Evolutionary conservation across 805 yeast species (phyloP).

Genomic region (Scheffersomyces coipomensis): DNA sequence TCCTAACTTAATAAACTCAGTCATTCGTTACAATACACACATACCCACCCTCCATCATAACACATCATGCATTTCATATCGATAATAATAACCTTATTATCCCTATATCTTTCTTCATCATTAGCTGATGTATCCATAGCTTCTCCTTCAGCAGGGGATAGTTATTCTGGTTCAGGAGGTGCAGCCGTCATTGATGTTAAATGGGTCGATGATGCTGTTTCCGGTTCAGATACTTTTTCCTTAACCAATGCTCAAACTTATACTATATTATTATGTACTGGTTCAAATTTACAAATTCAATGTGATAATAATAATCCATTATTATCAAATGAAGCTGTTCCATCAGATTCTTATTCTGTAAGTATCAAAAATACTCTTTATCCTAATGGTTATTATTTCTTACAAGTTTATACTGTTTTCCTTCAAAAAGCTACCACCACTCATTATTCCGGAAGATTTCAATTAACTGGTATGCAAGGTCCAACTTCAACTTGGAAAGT

Average conservation of each 20-base stretch:
- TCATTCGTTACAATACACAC: background rate
- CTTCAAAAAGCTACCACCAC: conserved; percentile 46
- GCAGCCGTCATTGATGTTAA: conserved; percentile 25
- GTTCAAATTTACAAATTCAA: conserved; percentile 50
- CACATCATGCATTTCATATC: background rate
- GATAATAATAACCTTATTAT: background rate
- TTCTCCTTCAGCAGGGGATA: conserved; percentile 38
- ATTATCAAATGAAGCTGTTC: conserved; percentile 15
- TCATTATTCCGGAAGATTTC: conserved; percentile 68
- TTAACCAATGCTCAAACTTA: conserved; percentile 43
- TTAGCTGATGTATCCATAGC: conserved; percentile 49
- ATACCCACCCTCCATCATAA: background rate
- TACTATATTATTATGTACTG: conserved; percentile 66
- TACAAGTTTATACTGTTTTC: conserved; percentile 62
- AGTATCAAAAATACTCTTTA: conserved; percentile 42
- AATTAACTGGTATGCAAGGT: conserved; percentile 73
- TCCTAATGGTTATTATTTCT: conserved; percentile 65
- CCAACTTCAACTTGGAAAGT: conserved; percentile 44
- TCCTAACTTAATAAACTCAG: no score
- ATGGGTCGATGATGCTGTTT: conserved; percentile 58
- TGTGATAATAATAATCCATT: conserved; percentile 32
- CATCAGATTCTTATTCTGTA: conserved; percentile 37
- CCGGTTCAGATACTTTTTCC: conserved; percentile 33
- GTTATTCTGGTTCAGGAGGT: conserved; percentile 40
- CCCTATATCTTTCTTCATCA: background rate